A percentile compares a stretch with the other conserved stretches of the same genome.
These are phyloP conservation scores for Eucalyptus pauciflora DNA, from an alignment of 345 rosid genomes.

Conservation along the genomic window DNA sequence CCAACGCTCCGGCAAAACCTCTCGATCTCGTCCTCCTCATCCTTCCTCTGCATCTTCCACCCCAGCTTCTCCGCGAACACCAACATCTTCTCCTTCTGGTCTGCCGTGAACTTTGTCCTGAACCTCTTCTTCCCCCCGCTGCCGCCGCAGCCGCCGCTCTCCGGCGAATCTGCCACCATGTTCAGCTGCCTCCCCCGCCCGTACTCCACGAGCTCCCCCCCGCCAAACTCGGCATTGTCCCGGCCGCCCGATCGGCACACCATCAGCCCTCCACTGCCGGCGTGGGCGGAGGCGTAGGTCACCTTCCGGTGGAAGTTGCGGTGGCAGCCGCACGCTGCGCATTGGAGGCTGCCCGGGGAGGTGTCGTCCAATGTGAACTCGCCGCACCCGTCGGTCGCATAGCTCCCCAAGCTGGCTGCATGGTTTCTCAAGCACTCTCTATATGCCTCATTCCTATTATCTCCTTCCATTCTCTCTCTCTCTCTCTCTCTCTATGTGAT, in stretches of 20 bases:
- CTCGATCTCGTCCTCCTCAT: slow-evolving; percentile 44
- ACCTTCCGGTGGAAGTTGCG: slow-evolving; percentile 85
- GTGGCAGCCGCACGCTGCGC: slow-evolving; percentile 95
- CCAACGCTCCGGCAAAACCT: slow-evolving; percentile 45
- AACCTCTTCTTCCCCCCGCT: slow-evolving; percentile 23
- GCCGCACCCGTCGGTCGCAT: slow-evolving; percentile 82
- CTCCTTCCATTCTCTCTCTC: neutral
- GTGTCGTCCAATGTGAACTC: slow-evolving; percentile 37
- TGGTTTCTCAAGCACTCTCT: slow-evolving; percentile 82
- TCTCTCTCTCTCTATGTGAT: neutral
- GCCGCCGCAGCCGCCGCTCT: neutral
- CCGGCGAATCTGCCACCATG: neutral
- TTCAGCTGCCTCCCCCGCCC: neutral
- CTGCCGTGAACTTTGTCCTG: slow-evolving; percentile 51
- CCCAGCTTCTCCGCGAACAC: slow-evolving; percentile 51
- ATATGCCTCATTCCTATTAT: slow-evolving; percentile 18
- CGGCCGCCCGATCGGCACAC: neutral
- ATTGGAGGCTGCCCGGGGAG: slow-evolving; percentile 32
- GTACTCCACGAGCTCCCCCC: slow-evolving; percentile 11
- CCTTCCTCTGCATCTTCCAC: slow-evolving; percentile 49
- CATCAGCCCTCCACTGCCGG: neutral
- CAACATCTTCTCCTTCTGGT: slow-evolving; percentile 57
- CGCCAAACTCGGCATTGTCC: neutral
- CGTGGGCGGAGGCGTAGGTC: neutral
- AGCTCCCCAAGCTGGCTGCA: slow-evolving; percentile 77